phyloP scores from a whole-genome alignment of 352 stramenopile genomes.

The Globisporangium paroecandrum region DNA sequence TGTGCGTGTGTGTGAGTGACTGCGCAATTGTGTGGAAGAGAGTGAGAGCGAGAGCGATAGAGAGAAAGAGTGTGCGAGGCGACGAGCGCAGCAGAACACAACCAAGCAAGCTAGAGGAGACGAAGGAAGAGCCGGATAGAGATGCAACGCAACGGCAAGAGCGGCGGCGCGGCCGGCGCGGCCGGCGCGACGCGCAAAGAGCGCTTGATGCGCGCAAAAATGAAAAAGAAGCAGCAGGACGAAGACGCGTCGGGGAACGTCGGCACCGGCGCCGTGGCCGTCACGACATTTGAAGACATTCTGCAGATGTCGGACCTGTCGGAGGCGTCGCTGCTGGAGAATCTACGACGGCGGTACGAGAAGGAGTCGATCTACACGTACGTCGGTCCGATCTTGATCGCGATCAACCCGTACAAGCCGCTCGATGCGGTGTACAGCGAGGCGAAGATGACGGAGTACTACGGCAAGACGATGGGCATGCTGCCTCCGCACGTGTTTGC shows the following conservation, averaged over 20 bases:
- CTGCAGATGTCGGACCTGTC: slow-evolving; percentile 88
- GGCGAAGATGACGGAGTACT: slow-evolving; percentile 86
- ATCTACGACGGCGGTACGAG: slow-evolving; percentile 89
- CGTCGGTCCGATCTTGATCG: slow-evolving; percentile 88
- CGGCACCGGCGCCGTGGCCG: slow-evolving; percentile 14
- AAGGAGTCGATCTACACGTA: slow-evolving; percentile 94
- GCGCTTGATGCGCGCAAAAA: slow-evolving; percentile 79
- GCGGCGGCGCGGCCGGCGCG: slow-evolving; percentile 16
- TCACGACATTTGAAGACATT: slow-evolving; percentile 81
- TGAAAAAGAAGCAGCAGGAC: slow-evolving; percentile 85
- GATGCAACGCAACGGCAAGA: slow-evolving; percentile 38
- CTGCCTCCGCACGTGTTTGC: slow-evolving; percentile 90
- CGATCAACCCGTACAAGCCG: slow-evolving; percentile 90
- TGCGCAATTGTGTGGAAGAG: neutral
- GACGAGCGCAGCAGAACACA: slow-evolving; percentile 9
- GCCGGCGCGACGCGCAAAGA: slow-evolving; percentile 66
- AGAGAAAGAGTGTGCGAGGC: neutral
- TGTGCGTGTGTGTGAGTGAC: neutral
- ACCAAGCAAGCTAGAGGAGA: neutral
- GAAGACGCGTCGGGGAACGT: slow-evolving; percentile 38
- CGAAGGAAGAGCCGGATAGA: neutral
- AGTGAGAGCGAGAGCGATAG: neutral
- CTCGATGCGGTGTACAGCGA: slow-evolving; percentile 70
- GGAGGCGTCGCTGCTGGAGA: slow-evolving; percentile 87
- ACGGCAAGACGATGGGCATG: slow-evolving; percentile 73